A percentile compares a stretch with the other conserved stretches of the same genome.
These are phyloP conservation scores for Auriscalpium orientale DNA, from an alignment of 768 basidiomycete species.

Conservation along the genomic window DNA sequence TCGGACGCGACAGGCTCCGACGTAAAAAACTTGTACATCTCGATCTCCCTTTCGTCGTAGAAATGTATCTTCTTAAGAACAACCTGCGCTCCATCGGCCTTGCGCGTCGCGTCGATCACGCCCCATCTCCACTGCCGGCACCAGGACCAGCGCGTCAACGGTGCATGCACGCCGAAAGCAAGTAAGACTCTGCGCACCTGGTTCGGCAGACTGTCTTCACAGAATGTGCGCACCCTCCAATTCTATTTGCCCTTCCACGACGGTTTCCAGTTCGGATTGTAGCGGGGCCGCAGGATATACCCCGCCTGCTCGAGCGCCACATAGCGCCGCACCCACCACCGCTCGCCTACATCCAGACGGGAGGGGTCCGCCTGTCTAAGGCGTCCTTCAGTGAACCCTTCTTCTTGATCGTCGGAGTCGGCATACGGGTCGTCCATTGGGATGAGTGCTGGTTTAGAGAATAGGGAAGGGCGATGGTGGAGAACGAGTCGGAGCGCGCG, in stretches of 20 bases:
- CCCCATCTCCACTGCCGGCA: neutral
- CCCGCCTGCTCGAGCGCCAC: neutral
- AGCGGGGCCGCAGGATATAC: conserved; percentile 10
- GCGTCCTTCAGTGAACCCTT: too few species aligned
- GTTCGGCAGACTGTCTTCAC: neutral
- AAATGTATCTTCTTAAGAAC: conserved; percentile 14
- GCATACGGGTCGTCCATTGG: too few species aligned
- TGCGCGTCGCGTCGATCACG: conserved; percentile 14
- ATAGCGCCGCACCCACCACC: conserved; percentile 9
- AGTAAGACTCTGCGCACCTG: neutral
- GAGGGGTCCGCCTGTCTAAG: too few species aligned
- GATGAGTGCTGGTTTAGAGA: too few species aligned
- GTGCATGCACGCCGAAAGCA: neutral
- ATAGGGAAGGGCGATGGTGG: too few species aligned
- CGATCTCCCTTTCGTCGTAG: conserved; percentile 5
- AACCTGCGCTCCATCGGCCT: conserved; percentile 11
- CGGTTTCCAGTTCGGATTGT: conserved; percentile 7
- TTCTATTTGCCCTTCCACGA: conserved; percentile 1
- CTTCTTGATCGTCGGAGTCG: too few species aligned
- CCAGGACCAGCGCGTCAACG: neutral
- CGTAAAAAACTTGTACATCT: conserved; percentile 4
- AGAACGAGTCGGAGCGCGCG: too few species aligned
- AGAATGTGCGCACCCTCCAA: neutral
- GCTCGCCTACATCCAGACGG: neutral
- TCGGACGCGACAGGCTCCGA: conserved; percentile 2